A percentile compares a stretch with the other conserved stretches of the same genome.
Evolutionary conservation across 139 green algal genomes (phyloP).

Genomic region (Coelastrella sp.): DNA sequence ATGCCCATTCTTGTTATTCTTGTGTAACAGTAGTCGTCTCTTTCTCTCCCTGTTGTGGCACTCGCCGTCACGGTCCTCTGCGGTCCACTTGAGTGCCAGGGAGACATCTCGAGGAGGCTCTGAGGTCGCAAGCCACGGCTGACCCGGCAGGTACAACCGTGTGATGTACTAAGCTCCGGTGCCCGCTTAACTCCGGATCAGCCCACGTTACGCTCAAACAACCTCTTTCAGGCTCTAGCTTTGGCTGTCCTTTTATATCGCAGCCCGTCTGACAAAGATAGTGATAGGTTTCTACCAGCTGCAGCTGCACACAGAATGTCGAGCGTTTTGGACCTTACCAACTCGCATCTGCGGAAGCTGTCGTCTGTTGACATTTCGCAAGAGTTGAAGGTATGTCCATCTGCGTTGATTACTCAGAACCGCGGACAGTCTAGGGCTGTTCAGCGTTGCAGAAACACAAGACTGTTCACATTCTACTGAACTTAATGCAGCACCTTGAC

Average conservation of each 20-base stretch:
- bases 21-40: no score
- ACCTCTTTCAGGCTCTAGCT: not conserved
- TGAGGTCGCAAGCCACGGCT: no score
- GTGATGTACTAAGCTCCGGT: not conserved
- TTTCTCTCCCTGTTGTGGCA: no score
- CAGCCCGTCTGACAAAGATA: not conserved
- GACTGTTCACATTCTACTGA: not conserved
- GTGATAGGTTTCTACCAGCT: not conserved
- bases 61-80: not conserved
- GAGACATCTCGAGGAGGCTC: not conserved
- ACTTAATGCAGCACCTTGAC: constrained; percentile 76
- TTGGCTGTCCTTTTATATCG: no score
- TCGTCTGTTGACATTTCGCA: constrained; percentile 60
- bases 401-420: no score
- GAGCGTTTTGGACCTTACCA: constrained; percentile 71
- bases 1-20: no score
- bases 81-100: not conserved
- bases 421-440: no score
- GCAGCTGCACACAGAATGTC: not conserved
- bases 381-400: constrained; percentile 60
- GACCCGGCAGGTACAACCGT: not conserved
- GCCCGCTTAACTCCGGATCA: not conserved
- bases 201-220: not conserved
- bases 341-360: constrained; percentile 76
- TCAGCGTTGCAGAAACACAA: no score